Percentiles rank a stretch among this genome's conserved stretches.
phyloP scores from a whole-genome alignment of 306 rosid genomes.

The Glycine tomentella region DNA sequence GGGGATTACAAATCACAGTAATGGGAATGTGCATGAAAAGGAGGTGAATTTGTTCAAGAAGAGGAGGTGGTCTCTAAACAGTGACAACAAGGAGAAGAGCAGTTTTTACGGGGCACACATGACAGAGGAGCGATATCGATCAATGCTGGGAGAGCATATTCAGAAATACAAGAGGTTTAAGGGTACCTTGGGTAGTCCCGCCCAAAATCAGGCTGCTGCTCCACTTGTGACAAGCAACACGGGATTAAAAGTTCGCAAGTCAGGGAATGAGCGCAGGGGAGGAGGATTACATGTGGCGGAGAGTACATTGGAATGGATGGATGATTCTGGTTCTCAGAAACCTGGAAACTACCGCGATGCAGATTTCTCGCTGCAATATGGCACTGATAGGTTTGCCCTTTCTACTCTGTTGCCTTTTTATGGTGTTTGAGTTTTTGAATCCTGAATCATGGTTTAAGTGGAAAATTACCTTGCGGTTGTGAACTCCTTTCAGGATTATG shows the following conservation, averaged over 20 bases:
- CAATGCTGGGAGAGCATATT: conserved; percentile 97
- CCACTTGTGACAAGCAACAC: conserved; percentile 55
- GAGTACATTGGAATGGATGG: conserved; percentile 69
- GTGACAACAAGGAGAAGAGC: conserved; percentile 75
- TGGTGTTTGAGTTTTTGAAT: conserved; percentile 18
- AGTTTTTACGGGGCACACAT: conserved; percentile 59
- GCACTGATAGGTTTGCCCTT: conserved; percentile 67
- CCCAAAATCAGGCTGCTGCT: conserved; percentile 56
- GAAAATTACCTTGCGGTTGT: conserved; percentile 22
- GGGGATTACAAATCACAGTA: conserved; percentile 57
- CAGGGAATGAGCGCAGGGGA: conserved; percentile 66
- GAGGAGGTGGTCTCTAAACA: conserved; percentile 67
- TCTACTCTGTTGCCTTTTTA: conserved; percentile 45
- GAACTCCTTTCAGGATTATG: conserved; percentile 62
- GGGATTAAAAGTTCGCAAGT: conserved; percentile 68
- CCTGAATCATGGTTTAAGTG: conserved; percentile 14
- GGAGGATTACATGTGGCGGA: conserved; percentile 63
- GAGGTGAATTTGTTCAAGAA: conserved; percentile 58
- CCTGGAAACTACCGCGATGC: conserved; percentile 63
- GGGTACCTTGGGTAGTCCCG: conserved; percentile 72
- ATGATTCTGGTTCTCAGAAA: conserved; percentile 65
- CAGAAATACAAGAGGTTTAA: conserved; percentile 84
- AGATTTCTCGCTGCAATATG: conserved; percentile 52
- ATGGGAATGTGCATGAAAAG: conserved; percentile 69
- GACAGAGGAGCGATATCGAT: conserved; percentile 85